Evolutionary conservation across 1,139 yeast genomes (phyloP).

Genomic region (Spencermartinsiella ligniputridi): DNA sequence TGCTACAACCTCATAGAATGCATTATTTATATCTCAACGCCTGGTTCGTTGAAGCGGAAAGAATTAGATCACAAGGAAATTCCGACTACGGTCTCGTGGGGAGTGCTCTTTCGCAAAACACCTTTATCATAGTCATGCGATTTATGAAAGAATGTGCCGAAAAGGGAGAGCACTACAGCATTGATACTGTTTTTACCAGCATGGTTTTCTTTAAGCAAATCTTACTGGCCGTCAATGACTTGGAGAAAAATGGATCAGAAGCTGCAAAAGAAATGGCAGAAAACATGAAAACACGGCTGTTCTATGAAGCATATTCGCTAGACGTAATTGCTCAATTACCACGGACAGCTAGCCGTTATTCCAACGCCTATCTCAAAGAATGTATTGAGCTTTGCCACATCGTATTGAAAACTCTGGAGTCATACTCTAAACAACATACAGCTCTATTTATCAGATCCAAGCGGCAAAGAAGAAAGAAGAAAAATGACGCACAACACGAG

Average conservation of each 20-base stretch:
- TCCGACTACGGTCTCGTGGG: slow-evolving; percentile 61
- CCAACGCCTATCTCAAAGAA: slow-evolving; percentile 58
- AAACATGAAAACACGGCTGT: slow-evolving; percentile 50
- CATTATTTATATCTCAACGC: slow-evolving; percentile 60
- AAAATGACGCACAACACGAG: slow-evolving; percentile 45
- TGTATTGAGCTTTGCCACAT: slow-evolving; percentile 65
- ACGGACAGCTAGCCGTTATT: slow-evolving; percentile 58
- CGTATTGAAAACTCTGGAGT: slow-evolving; percentile 63
- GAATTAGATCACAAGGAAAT: slow-evolving; percentile 12
- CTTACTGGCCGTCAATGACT: slow-evolving; percentile 49
- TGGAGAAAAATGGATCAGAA: slow-evolving; percentile 39
- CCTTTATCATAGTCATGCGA: slow-evolving; percentile 56
- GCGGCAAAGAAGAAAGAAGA: slow-evolving; percentile 36
- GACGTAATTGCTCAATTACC: slow-evolving; percentile 59
- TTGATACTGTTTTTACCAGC: slow-evolving; percentile 53
- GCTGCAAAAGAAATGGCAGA: slow-evolving; percentile 48
- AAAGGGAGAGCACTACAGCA: slow-evolving; percentile 29
- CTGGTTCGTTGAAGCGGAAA: slow-evolving; percentile 58
- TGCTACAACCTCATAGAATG: slow-evolving; percentile 34
- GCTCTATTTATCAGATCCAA: slow-evolving; percentile 52
- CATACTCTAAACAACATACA: slow-evolving; percentile 59
- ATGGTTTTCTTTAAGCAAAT: slow-evolving; percentile 67
- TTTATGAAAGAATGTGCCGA: slow-evolving; percentile 52
- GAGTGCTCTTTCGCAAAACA: slow-evolving; percentile 60
- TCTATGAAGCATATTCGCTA: slow-evolving; percentile 62